Percentiles rank a stretch among this genome's conserved stretches.
Evolutionary conservation across 73 alveolate species (phyloP).

Genomic region (Paramecium sexaurelia): DNA sequence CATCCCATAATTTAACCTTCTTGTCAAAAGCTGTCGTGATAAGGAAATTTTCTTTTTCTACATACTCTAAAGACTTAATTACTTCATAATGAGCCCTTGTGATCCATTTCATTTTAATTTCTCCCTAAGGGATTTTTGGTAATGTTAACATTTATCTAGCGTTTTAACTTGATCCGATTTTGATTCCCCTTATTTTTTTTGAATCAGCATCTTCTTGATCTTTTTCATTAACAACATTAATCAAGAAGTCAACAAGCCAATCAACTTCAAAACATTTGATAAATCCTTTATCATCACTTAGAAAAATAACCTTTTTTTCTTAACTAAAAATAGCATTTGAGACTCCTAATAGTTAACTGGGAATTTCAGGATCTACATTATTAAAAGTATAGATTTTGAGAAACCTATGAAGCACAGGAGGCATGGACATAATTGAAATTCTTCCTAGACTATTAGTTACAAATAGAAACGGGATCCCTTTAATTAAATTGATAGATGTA

Average conservation of each 20-base stretch:
- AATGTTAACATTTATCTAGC: slow-evolving; percentile 46
- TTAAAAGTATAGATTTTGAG: slow-evolving; percentile 44
- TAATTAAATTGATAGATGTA: slow-evolving; percentile 31
- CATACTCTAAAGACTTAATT: slow-evolving; percentile 68
- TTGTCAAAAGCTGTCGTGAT: slow-evolving; percentile 68
- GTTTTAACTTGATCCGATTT: slow-evolving; percentile 24
- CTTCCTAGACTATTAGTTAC: slow-evolving; percentile 58
- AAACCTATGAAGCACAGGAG: slow-evolving; percentile 62
- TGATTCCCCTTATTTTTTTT: slow-evolving; percentile 39
- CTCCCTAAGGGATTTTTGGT: slow-evolving; percentile 54
- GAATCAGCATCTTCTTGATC: slow-evolving; percentile 52
- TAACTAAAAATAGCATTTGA: slow-evolving; percentile 62
- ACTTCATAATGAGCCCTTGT: slow-evolving; percentile 64
- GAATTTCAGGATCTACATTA: slow-evolving; percentile 62
- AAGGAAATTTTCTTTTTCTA: slow-evolving; percentile 30
- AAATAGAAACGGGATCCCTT: slow-evolving; percentile 51
- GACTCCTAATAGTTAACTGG: slow-evolving; percentile 23
- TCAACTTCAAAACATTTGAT: slow-evolving; percentile 60
- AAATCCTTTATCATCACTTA: slow-evolving; percentile 66
- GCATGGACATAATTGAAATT: slow-evolving; percentile 59
- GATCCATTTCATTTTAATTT: slow-evolving; percentile 31
- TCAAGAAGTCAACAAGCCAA: slow-evolving; percentile 43
- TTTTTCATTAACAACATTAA: slow-evolving; percentile 16
- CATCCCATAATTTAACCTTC: slow-evolving; percentile 69
- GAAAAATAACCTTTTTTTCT: not conserved